These are phyloP conservation scores for Leishmania aethiopica DNA, from an alignment of 208 protist genomes.

Conservation along the genomic window DNA sequence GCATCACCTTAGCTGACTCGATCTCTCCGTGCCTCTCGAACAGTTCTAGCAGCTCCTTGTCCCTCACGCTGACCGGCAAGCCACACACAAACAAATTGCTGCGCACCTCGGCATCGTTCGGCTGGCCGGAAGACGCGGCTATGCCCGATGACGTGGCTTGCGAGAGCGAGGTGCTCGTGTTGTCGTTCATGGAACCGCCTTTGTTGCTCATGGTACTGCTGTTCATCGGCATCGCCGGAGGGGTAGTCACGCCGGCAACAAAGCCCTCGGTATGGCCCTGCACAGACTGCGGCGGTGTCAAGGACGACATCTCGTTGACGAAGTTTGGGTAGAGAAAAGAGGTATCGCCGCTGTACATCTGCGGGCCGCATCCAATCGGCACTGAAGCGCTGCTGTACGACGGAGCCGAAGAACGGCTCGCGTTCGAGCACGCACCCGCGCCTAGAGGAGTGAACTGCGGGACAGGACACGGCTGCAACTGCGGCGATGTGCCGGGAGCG, in stretches of 20 bases:
- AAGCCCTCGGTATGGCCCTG: background rate
- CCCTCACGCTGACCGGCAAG: slow-evolving; percentile 41
- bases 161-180: background rate
- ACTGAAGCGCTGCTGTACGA: slow-evolving; percentile 8
- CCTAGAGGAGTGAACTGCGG: background rate
- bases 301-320: slow-evolving; percentile 3
- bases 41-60: slow-evolving; percentile 47
- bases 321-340: slow-evolving; percentile 25
- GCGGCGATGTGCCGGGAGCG: background rate
- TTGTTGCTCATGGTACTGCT: background rate
- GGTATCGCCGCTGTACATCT: slow-evolving; percentile 16
- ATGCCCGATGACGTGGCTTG: background rate
- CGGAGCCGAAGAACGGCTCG: slow-evolving; percentile 14
- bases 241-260: background rate
- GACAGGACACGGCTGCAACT: background rate
- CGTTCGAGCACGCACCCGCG: background rate
- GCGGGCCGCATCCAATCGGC: slow-evolving; percentile 11
- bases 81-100: slow-evolving; percentile 84
- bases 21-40: slow-evolving; percentile 59
- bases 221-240: background rate
- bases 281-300: background rate
- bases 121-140: background rate
- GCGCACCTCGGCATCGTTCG: slow-evolving; percentile 46
- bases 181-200: background rate
- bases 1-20: slow-evolving; percentile 84